Evolutionary conservation across 1,284 basidiomycete genomes (phyloP), one percentile per base, ranked within the genome.

Genomic region (Blastosporella zonata): DNA sequence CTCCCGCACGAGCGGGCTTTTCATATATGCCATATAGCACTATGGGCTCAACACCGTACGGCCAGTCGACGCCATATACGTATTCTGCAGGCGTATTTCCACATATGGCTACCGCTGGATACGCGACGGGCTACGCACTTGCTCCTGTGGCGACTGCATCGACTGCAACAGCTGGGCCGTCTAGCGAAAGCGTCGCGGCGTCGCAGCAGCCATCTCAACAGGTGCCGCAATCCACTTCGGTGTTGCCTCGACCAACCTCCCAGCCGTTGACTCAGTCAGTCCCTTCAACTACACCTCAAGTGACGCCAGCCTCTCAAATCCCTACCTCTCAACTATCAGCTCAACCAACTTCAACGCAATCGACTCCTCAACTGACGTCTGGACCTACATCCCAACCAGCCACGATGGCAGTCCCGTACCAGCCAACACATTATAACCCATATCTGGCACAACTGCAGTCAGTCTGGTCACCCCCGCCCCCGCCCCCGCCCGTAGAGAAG

Each of bases 401-500:
- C 13, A 37, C 29, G n/a, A 23, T 25, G 29, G 46, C 12, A 8
- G 34, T 6, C 2, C 31, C 37, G 4, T 57, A 52, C 31, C 49
- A 51, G 7, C 39, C 51, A 22, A 37, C 49, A 20, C 49, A 38
- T 28, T 56, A 58, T 27, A 56, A 54, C 20, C 47, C 55, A 7
- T 58, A 58, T 22, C 18, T 54, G 9, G 36, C 47, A 3, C 56
- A 57, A 21, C 41, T 55, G 21, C 52, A 55, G 28, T 46, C 49
- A 15, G 22, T 47, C n/a, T 47, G 50, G 25, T 34, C 50, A n/a
- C 36, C 53, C 37, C 41, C 47, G 20, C 46, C 53, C 40, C 52
- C 53, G 6, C 55, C 59, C 1, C 46, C 61, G 46, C 56, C 62
- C 6, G 50, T 61, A 15, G 64, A 70, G 46, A 65, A 65, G 28